Evolutionary conservation across 768 basidiomycete genomes (phyloP).

Genomic region (Lactarius sp.): DNA sequence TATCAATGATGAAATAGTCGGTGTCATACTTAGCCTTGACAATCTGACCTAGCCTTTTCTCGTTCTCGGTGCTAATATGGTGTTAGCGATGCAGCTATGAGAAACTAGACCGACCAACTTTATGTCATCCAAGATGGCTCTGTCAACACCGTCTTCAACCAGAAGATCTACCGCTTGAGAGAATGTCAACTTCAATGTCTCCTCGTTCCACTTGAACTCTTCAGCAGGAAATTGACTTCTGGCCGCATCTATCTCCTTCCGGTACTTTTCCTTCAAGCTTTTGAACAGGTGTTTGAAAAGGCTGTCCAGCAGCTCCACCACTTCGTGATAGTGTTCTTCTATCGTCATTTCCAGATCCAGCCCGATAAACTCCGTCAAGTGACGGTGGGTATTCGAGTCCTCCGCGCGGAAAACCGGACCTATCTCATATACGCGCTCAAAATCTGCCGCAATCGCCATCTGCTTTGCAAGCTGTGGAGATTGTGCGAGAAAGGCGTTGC

Average conservation of each 20-base stretch:
- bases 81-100: slow-evolving; percentile 8
- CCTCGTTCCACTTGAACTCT: slow-evolving; percentile 91
- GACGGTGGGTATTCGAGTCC: slow-evolving; percentile 94
- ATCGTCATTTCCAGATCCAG: slow-evolving; percentile 99
- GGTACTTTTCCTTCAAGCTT: slow-evolving; percentile 69
- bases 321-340: slow-evolving; percentile 98
- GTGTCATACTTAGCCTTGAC: slow-evolving; percentile 93
- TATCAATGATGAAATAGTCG: slow-evolving; percentile 99
- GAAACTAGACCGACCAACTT: slow-evolving; percentile 45
- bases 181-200: slow-evolving; percentile 82
- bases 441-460: slow-evolving; percentile 98
- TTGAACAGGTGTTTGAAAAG: slow-evolving; percentile 85
- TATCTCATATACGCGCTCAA: slow-evolving; percentile 97
- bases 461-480: slow-evolving; percentile 97
- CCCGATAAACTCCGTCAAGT: slow-evolving; percentile 97
- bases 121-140: slow-evolving; percentile 83
- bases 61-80: slow-evolving; percentile 78
- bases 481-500: slow-evolving; percentile 89
- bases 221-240: slow-evolving; percentile 90
- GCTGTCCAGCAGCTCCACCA: slow-evolving; percentile 84
- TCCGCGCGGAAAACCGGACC: slow-evolving; percentile 97
- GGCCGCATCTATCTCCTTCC: slow-evolving; percentile 77
- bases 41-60: slow-evolving; percentile 85
- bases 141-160: slow-evolving; percentile 76
- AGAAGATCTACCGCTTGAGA: slow-evolving; percentile 84